Conservation (phyloP, 331 rosid genomes). For the Phaseolus coccineus region DNA sequence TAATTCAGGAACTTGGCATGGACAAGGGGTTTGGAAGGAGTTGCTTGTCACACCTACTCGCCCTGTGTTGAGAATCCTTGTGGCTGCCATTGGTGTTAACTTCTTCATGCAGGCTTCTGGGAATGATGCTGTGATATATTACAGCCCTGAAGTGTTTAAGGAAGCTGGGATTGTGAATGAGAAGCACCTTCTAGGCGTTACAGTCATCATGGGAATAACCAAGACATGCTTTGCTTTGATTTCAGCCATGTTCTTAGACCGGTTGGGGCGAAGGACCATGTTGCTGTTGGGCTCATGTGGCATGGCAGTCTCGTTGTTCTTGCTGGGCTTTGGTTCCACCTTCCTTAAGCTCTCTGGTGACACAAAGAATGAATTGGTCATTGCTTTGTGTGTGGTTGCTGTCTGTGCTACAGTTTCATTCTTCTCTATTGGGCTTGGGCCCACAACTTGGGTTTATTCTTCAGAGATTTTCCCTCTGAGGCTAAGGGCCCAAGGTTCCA, state of each 20-base stretch:
- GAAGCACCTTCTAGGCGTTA: constrained; percentile 62
- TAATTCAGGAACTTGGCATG: constrained; percentile 4
- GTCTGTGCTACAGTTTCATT: constrained; percentile 68
- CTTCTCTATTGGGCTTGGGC: constrained; percentile 93
- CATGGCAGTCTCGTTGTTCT: constrained; percentile 64
- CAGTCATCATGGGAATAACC: constrained; percentile 69
- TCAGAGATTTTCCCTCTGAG: constrained; percentile 77
- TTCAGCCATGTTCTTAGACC: constrained; percentile 66
- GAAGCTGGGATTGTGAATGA: constrained; percentile 70
- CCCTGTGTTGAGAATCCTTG: constrained; percentile 60
- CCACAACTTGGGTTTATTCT: constrained; percentile 81
- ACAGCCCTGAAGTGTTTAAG: constrained; percentile 70
- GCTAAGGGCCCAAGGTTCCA: constrained; percentile 73
- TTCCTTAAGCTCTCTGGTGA: constrained; percentile 42
- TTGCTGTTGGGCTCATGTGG: constrained; percentile 70
- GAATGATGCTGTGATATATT: constrained; percentile 86
- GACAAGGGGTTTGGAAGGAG: constrained; percentile 76
- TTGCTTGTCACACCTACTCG: constrained; percentile 60
- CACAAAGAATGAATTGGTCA: constrained; percentile 61
- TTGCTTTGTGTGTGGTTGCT: constrained; percentile 56
- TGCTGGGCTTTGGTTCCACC: constrained; percentile 70
- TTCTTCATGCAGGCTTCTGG: constrained; percentile 95
- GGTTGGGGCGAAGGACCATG: constrained; percentile 79
- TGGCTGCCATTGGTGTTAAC: constrained; percentile 77
- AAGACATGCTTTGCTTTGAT: constrained; percentile 65